Conservation (phyloP, 805 yeast species). For the Ogataea ganodermae region DNA sequence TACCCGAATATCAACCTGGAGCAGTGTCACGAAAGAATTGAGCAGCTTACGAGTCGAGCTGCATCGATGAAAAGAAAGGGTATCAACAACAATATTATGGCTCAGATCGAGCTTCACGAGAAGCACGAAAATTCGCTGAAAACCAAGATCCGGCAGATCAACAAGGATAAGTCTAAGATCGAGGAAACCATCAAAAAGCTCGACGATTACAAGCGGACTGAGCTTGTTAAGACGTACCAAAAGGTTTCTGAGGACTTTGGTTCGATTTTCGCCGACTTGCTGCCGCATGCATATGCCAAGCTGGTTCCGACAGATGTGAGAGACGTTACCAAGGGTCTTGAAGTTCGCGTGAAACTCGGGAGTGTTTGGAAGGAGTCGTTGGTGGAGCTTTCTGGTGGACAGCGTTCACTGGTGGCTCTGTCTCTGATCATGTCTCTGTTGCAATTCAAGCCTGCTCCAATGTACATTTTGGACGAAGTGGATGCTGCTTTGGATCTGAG, state of each 20-base stretch:
- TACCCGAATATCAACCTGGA: constrained; percentile 64
- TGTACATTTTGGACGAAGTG: constrained; percentile 96
- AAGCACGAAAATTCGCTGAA: constrained; percentile 78
- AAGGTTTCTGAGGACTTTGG: constrained; percentile 92
- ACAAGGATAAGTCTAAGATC: constrained; percentile 84
- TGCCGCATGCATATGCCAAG: constrained; percentile 90
- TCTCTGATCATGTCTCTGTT: constrained; percentile 88
- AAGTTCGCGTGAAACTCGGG: constrained; percentile 87
- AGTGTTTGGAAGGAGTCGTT: constrained; percentile 94
- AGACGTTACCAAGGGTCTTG: constrained; percentile 87
- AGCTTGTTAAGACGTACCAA: constrained; percentile 80
- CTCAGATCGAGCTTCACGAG: constrained; percentile 88
- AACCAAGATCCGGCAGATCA: constrained; percentile 82
- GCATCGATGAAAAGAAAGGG: constrained; percentile 70
- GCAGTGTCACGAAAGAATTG: constrained; percentile 60
- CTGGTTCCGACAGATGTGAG: constrained; percentile 77
- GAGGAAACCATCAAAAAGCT: constrained; percentile 82
- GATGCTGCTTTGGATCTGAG: constrained; percentile 97
- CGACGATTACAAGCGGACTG: constrained; percentile 81
- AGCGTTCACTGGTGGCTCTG: constrained; percentile 88
- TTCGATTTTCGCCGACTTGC: constrained; percentile 77
- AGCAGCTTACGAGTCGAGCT: constrained; percentile 57
- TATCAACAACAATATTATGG: constrained; percentile 84
- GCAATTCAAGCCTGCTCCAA: constrained; percentile 97
- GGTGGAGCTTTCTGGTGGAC: constrained; percentile 96